Evolutionary conservation across 2,329 filamentous ascomycete species (phyloP), one percentile per base, ranked within the genome.

Genomic region (Cordyceps fumosorosea): DNA sequence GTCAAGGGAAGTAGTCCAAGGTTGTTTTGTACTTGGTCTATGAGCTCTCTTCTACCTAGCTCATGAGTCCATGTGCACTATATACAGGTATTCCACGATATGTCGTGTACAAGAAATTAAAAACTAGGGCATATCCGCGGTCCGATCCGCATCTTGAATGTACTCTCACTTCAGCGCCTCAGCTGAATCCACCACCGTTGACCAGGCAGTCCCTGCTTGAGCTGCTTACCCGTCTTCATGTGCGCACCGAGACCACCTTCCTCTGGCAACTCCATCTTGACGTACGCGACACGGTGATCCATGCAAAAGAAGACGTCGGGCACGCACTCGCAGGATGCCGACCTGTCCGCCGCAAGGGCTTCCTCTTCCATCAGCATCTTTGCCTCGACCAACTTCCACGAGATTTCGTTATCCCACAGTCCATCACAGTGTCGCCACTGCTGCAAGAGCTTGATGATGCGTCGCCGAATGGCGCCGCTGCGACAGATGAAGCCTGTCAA

Each of bases 401-500:
- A 55, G 5, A 55, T 18, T 16, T 52, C 42, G 22, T 34, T 55
- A 16, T 61, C 52, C 59, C 59, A 61, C 22, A 55, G 12, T 16
- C 51, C 59, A 8, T 48, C 47, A 11, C 20, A 22, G 37, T 61
- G 52, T 2, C 34, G 59, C 59, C 52, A 55, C 4, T 50, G 42
- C 8, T 61, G 52, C 2, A 61, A 18, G 1, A 61, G 47, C 20
- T 40, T 55, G 14, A 61, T 55, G 11, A 50, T 42, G 29, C 51
- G 59, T 6, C 59, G 59, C 10, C 59, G 8, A 6, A 61, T 55
- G 14, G 42, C 5, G 10, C 59, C 59, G 11, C 47, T 50, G 34
- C 59, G 59, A 14, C 59, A 61, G 32, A 61, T 48, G 32, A 61
- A 61, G 8, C 59, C 59, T 6, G 59, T 56, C 29, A 61, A 12